Base-by-base conservation (phyloP, 78 protist genomes). In the Dictyostelium capitatum region DNA sequence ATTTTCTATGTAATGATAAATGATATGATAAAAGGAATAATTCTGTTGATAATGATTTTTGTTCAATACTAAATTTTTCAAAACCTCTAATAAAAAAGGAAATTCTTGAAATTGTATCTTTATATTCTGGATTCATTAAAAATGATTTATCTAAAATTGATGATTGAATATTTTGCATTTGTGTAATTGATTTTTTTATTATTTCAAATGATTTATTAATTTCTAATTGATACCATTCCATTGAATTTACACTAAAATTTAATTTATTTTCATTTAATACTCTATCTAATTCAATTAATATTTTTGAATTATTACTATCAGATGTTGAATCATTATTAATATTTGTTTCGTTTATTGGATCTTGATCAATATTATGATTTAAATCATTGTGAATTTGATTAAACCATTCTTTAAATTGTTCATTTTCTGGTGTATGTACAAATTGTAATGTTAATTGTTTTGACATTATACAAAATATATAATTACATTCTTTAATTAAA, bases 11-110 rank as follows among this genome's bases (percentile, higher is more conserved):
- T n/a, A 32, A 43, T n/a, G 79, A 72, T 41, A 28, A 11, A 30
- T 72, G 79, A 43, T 72, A 72, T 1, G 79, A 17, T n/a, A 72
- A 20, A 65, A 47, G 19, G 50, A 59, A 81, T 14, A 81, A 46
- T 14, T 59, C 47, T 0, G 70, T 23, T 14, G 89, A 81, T 23
- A 81, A 50, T n/a, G 23, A 48, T 47, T 81, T 81, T 41, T 53
- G 62, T 43, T 81, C 89, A 19, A 43, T 28, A 20, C 75, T 48
- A 81, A 81, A 81, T 47, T 81, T 81, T 28, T 59, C 47, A 6
- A 81, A 46, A 20, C 89, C 89, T 43, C 54, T 81, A 15, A 65
- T 28, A 48, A 81, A 81, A 48, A 81, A 81, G 11, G 79, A 72
- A 28, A 72, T 30, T 72, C 79, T 32, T 72, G 79, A 43, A 6